Evolutionary conservation across 2,329 filamentous ascomycete species (phyloP), one percentile per base, ranked within the genome.

Genomic region (Arthroderma uncinatum): DNA sequence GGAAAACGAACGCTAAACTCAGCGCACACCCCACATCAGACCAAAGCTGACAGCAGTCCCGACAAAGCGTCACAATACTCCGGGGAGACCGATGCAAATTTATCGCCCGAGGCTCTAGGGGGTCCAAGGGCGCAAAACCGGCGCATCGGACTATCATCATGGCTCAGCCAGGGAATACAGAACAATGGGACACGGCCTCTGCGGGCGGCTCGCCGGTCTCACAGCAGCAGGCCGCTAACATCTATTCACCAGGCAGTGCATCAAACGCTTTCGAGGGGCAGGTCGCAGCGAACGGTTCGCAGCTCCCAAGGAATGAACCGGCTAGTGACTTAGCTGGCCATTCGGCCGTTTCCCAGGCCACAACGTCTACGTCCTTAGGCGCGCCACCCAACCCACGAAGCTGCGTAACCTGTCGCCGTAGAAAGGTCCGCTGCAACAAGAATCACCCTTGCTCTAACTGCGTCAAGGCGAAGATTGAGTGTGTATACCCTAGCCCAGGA

Each of bases 401-500:
- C 60, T 76, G 74, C 64, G 65, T 76, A 16, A 76, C 74, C 40
- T 77, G 74, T 61, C 74, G 74, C 28, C 71, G 72, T 42, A 67
- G 74, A 40, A 77, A 77, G 60, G 74, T 78, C 14, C 71, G 74
- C 55, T 78, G 76, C 62, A 74, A 77, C 60, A 78, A 77, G 64
- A 63, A 69, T 33, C 68, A 72, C 10, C 75, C 75, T 25, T 78
- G 76, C 62, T 73, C 73, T 34, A 77, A 78, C 60, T 78, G 76
- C 59, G 63, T 68, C 52, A 76, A 72, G 64, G 72, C 73, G 0
- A 71, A 78, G 50, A 80, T 81, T 60, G 79, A 83, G 58, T 85
- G 82, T 65, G 64, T 83, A n/a, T 85, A 82, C 63, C 82, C 82
- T 2, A 76, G 78, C 2, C 81, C 82, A 2, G 82, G 81, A 2